Conservation (phyloP, 805 yeast species). For the Saccharomycopsis babjevae region DNA sequence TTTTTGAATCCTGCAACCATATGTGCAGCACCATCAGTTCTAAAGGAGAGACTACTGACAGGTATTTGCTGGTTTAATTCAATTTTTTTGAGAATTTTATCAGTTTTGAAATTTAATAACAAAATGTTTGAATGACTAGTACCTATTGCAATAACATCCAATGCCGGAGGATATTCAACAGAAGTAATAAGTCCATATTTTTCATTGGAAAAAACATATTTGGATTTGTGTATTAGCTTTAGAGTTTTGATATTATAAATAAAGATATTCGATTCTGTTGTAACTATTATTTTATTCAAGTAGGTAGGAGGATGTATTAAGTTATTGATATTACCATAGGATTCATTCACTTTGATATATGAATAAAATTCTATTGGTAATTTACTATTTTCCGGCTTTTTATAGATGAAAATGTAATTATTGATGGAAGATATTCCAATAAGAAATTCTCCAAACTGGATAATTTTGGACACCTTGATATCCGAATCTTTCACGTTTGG, state of each 20-base stretch:
- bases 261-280: conserved; percentile 54
- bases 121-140: conserved; percentile 55
- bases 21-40: conserved; percentile 86
- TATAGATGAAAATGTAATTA: conserved; percentile 43
- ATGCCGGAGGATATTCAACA: conserved; percentile 76
- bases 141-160: conserved; percentile 77
- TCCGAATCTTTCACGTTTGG: conserved; percentile 19
- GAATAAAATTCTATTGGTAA: conserved; percentile 60
- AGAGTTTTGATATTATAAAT: conserved; percentile 73
- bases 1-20: conserved; percentile 64
- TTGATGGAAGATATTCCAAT: conserved; percentile 40
- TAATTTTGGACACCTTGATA: conserved; percentile 35
- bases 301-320: conserved; percentile 83
- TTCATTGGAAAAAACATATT: conserved; percentile 28
- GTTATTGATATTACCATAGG: conserved; percentile 64
- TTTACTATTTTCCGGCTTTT: conserved; percentile 35
- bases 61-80: conserved; percentile 16
- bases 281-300: conserved; percentile 76
- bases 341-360: conserved; percentile 42
- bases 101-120: conserved; percentile 61
- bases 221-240: conserved; percentile 50
- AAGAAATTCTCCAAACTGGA: conserved; percentile 70
- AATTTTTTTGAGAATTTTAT: conserved; percentile 41
- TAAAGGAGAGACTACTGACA: conserved; percentile 60
- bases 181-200: conserved; percentile 51